phyloP scores from a whole-genome alignment of 495 filamentous ascomycete species.

The Penicillium malachiteum region DNA sequence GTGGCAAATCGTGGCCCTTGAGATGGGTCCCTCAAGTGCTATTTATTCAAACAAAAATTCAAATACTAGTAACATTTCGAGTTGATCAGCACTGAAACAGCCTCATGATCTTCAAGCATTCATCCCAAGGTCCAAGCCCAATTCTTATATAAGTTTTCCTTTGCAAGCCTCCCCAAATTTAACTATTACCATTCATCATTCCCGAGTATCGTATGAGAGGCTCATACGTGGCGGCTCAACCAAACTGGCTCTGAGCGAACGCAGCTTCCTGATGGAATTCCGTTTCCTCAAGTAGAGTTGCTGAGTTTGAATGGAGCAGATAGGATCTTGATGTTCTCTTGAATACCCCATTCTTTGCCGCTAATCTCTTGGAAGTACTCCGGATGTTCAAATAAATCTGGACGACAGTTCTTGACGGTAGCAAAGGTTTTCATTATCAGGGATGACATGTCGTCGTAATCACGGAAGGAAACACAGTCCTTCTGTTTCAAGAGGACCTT shows the following conservation, averaged over 20 bases:
- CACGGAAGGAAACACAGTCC: slow-evolving; percentile 4
- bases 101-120: too few species aligned
- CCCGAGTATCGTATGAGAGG: too few species aligned
- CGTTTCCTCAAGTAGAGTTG: not conserved
- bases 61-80: too few species aligned
- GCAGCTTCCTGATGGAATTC: not conserved
- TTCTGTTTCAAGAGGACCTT: slow-evolving; percentile 11
- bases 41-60: too few species aligned
- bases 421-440: not conserved
- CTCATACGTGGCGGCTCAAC: not conserved
- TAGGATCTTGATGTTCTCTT: not conserved
- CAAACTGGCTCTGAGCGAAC: not conserved
- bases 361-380: not conserved
- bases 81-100: too few species aligned
- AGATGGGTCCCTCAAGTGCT: too few species aligned
- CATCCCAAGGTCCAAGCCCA: too few species aligned
- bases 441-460: slow-evolving; percentile 10
- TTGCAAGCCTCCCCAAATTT: too few species aligned
- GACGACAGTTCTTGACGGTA: not conserved
- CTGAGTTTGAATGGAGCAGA: not conserved
- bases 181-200: too few species aligned
- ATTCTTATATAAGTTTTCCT: too few species aligned
- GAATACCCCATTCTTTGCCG: not conserved
- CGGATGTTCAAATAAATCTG: not conserved
- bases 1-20: too few species aligned